Evolutionary conservation across 805 yeast genomes (phyloP).

Genomic region (Deakozyma indianensis): DNA sequence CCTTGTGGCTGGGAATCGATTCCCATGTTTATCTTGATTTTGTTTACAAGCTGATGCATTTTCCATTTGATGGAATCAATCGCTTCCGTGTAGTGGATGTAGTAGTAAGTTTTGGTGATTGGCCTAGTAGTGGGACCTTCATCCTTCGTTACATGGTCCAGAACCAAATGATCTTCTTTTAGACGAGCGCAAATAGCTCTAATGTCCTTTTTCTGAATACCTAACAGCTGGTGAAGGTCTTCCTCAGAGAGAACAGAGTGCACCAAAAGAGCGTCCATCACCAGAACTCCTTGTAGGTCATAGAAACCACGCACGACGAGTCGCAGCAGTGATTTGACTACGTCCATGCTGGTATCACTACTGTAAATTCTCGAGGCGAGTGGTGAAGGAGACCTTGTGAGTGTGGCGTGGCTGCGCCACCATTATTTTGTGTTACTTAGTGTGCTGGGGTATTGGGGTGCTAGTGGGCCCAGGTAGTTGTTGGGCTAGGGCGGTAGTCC

Average conservation of each 20-base stretch:
- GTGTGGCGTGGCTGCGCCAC: too few species aligned
- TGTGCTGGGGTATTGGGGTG: too few species aligned
- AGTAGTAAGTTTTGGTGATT: constrained; percentile 67
- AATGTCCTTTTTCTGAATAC: constrained; percentile 75
- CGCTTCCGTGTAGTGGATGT: constrained; percentile 80
- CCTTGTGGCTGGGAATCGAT: constrained; percentile 88
- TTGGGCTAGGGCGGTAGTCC: too few species aligned
- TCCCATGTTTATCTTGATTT: constrained; percentile 67
- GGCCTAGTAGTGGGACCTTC: constrained; percentile 51
- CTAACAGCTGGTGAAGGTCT: constrained; percentile 66
- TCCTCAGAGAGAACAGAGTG: constrained; percentile 90
- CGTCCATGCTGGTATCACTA: too few species aligned
- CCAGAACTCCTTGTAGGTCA: constrained; percentile 65
- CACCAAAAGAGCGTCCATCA: constrained; percentile 72
- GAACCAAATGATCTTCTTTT: constrained; percentile 69
- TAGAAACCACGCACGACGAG: constrained; percentile 81
- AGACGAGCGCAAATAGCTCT: constrained; percentile 69
- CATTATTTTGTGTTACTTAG: too few species aligned
- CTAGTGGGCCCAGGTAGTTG: too few species aligned
- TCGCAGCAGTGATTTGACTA: constrained; percentile 43
- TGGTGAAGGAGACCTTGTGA: too few species aligned
- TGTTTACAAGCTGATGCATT: constrained; percentile 70
- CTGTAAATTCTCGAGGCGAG: too few species aligned
- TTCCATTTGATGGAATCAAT: constrained; percentile 96
- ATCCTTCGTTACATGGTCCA: constrained; percentile 40